Evolutionary conservation across 1,284 basidiomycete genomes (phyloP), one percentile per base, ranked within the genome.

Genomic region (Phellinidium pouzarii): DNA sequence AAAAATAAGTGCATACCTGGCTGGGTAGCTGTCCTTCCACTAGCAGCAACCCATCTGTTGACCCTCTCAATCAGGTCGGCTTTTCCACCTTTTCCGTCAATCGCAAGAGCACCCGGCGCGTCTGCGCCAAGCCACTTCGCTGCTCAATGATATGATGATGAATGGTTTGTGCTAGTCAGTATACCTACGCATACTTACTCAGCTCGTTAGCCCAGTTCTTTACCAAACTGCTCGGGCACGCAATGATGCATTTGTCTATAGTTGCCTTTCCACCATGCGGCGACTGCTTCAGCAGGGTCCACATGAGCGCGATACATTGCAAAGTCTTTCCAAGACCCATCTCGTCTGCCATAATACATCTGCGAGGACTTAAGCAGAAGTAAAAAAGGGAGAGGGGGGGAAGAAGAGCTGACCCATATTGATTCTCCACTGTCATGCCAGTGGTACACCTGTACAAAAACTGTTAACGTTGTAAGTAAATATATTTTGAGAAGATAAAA

Each of bases 141-240:
- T 94, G 36, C 22, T 40, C 34, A n/a, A n/a, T n/a, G n/a, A n/a
- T n/a, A n/a, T n/a, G n/a, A n/a, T n/a, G n/a, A n/a, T n/a, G n/a
- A n/a, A n/a, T n/a, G n/a, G n/a, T n/a, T n/a, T n/a, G n/a, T n/a
- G n/a, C n/a, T n/a, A n/a, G n/a, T n/a, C n/a, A n/a, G n/a, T n/a
- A n/a, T n/a, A n/a, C n/a, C 31, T 22, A 46, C 20, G 23, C n/a
- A 4, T 22, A 69, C 80, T 52, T 58, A 85, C 92, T 81, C 19
- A 99, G 75, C 70, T 99, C 95, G 65, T 99, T 98, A 0, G 94
- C 95, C 95, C 95, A 99, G 64, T 99, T 99, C 64, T 90, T 90
- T 23, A 99, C 95, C 51, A 99, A 72, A 71, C 91, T 96, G 2
- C 94, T 93, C 0, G 96, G 96, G 66, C 96, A 99, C 0, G 87